A percentile compares a stretch with the other conserved stretches of the same genome.
Evolutionary conservation across 768 basidiomycete species (phyloP).

Genomic region (Mycena rosella): DNA sequence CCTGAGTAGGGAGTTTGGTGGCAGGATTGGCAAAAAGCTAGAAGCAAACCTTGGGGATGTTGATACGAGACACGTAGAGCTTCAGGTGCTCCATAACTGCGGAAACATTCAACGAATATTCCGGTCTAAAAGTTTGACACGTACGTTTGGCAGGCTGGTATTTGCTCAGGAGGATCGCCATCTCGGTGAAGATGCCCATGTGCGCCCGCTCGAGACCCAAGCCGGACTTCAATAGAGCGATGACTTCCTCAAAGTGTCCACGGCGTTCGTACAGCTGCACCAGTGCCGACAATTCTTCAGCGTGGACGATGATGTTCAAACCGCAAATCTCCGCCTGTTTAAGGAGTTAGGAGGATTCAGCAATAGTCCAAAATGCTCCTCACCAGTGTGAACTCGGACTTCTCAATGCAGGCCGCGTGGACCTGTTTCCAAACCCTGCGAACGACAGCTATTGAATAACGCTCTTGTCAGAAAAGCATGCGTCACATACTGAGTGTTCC

Average conservation of each 20-base stretch:
- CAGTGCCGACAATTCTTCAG: conserved; percentile 82
- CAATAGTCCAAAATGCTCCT: conserved; percentile 37
- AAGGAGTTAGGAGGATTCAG: conserved; percentile 16
- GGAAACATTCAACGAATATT: conserved; percentile 11
- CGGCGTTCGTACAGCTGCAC: conserved; percentile 89
- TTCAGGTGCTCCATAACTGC: conserved; percentile 99
- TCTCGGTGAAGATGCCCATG: conserved; percentile 98
- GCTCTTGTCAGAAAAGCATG: background rate
- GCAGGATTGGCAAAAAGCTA: background rate
- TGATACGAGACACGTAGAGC: conserved; percentile 94
- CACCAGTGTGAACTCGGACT: conserved; percentile 93
- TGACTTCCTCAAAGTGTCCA: conserved; percentile 95
- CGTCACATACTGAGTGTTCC: conserved; percentile 90
- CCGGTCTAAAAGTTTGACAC: conserved; percentile 43
- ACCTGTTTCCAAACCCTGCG: conserved; percentile 99
- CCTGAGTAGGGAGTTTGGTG: conserved; percentile 51
- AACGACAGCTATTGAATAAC: conserved; percentile 27
- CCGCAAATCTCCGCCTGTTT: conserved; percentile 94
- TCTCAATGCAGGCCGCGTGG: conserved; percentile 98
- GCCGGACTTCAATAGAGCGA: conserved; percentile 92
- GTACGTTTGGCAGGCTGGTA: conserved; percentile 92
- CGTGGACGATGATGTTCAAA: conserved; percentile 97
- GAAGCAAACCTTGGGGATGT: conserved; percentile 85
- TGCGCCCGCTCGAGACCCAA: conserved; percentile 97
- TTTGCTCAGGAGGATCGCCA: conserved; percentile 93